These are phyloP conservation scores for Letharia lupina DNA, from an alignment of 495 filamentous ascomycete species.

Conservation along the genomic window DNA sequence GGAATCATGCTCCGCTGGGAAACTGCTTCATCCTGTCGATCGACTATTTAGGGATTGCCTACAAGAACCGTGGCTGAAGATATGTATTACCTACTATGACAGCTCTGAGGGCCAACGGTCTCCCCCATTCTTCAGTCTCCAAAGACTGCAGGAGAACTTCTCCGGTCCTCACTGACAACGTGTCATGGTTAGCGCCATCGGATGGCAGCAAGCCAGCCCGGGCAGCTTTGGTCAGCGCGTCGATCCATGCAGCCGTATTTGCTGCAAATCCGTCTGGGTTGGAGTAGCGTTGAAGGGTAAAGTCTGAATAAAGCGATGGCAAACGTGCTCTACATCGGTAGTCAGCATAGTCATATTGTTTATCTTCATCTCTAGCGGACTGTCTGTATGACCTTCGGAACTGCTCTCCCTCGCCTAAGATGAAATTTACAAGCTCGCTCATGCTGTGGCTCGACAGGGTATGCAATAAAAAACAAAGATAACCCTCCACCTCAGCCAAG, in stretches of 20 bases:
- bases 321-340: slow-evolving; percentile 57
- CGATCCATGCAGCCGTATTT: slow-evolving; percentile 78
- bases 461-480: not conserved
- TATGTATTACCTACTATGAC: slow-evolving; percentile 51
- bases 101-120: slow-evolving; percentile 70
- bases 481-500: not conserved
- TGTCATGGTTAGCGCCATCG: slow-evolving; percentile 31
- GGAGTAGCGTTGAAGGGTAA: slow-evolving; percentile 61
- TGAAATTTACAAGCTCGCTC: slow-evolving; percentile 53
- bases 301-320: slow-evolving; percentile 91
- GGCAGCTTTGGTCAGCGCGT: slow-evolving; percentile 58
- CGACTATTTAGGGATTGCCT: not conserved
- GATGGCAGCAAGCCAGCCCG: slow-evolving; percentile 56
- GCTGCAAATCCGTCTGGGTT: slow-evolving; percentile 89
- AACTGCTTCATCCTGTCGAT: slow-evolving; percentile 55
- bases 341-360: not conserved
- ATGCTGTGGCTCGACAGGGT: slow-evolving; percentile 28
- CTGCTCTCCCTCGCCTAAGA: slow-evolving; percentile 53
- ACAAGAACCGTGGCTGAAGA: not conserved
- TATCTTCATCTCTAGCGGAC: not conserved
- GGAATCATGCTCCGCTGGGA: slow-evolving; percentile 59
- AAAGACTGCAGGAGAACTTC: slow-evolving; percentile 61
- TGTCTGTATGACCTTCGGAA: slow-evolving; percentile 48
- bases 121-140: slow-evolving; percentile 69
- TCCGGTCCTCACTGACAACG: slow-evolving; percentile 58